phyloP scores from a whole-genome alignment of 345 rosid genomes.

The Eucalyptus cladocalyx region DNA sequence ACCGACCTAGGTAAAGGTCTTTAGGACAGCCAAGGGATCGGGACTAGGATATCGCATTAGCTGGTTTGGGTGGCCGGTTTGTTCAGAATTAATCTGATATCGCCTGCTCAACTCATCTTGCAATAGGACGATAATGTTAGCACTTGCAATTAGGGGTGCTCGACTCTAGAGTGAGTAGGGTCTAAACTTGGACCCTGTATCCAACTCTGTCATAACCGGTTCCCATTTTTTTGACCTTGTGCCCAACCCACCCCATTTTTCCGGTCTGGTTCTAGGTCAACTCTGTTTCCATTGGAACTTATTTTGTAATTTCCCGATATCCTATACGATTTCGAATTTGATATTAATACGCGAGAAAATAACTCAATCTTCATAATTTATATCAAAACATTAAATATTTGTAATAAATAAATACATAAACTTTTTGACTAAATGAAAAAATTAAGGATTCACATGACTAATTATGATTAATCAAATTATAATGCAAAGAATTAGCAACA shows the following conservation, averaged over 20 bases:
- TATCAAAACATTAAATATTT: too few species aligned
- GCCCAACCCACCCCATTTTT: accelerated
- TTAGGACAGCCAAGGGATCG: neutral
- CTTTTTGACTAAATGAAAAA: too few species aligned
- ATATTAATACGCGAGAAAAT: too few species aligned
- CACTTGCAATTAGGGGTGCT: too few species aligned
- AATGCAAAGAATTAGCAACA: too few species aligned
- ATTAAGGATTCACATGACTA: too few species aligned
- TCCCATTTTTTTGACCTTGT: accelerated
- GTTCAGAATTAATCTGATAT: neutral
- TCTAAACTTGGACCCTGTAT: accelerated
- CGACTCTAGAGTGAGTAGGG: accelerated
- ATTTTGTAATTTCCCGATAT: accelerated
- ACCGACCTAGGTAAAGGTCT: neutral
- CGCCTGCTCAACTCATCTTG: neutral
- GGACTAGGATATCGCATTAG: neutral
- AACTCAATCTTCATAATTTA: accelerated
- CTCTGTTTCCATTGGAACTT: accelerated
- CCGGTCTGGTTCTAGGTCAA: accelerated
- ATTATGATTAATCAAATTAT: too few species aligned
- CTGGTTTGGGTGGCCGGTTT: neutral
- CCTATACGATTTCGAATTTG: accelerated
- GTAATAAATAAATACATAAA: too few species aligned
- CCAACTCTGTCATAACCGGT: accelerated
- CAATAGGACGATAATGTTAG: neutral